phyloP scores from a whole-genome alignment of 352 stramenopile species.

The Phytophthora lateralis region DNA sequence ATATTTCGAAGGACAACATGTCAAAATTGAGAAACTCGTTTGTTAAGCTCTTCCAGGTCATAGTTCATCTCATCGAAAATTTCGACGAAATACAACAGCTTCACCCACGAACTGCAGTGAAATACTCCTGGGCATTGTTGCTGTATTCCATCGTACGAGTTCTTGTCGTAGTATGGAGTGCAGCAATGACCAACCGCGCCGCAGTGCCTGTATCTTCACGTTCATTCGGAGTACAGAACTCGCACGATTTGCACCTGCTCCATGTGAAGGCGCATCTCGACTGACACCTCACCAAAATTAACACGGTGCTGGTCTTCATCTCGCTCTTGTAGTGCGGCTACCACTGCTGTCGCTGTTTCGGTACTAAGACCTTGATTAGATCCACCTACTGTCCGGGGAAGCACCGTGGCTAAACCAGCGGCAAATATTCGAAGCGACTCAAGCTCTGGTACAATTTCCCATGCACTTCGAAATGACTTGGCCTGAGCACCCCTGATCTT shows the following conservation, averaged over 20 bases:
- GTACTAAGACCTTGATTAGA: not conserved
- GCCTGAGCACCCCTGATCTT: not conserved
- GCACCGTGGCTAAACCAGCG: slow-evolving; percentile 2
- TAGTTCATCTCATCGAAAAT: slow-evolving; percentile 51
- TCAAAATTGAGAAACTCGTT: slow-evolving; percentile 46
- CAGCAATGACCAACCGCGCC: too few relatives aligned
- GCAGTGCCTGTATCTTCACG: too few relatives aligned
- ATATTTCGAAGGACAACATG: too few relatives aligned
- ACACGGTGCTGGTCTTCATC: slow-evolving; percentile 10
- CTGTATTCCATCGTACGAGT: too few relatives aligned
- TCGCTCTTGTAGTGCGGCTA: slow-evolving; percentile 3
- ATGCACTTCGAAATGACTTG: slow-evolving; percentile 8
- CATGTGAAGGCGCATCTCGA: slow-evolving; percentile 6
- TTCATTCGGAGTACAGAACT: not conserved
- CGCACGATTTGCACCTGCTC: not conserved
- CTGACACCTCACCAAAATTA: slow-evolving; percentile 4
- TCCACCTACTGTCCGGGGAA: not conserved
- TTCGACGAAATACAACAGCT: slow-evolving; percentile 48
- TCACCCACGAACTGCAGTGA: slow-evolving; percentile 32
- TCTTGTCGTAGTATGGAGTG: slow-evolving; percentile 41
- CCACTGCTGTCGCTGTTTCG: not conserved
- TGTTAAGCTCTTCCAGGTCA: slow-evolving; percentile 58
- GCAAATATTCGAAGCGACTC: slow-evolving; percentile 1
- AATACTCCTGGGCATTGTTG: slow-evolving; percentile 20
- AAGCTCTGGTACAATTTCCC: slow-evolving; percentile 6